Evolutionary conservation across 1,139 yeast species (phyloP).

Genomic region (Candida albicans): DNA sequence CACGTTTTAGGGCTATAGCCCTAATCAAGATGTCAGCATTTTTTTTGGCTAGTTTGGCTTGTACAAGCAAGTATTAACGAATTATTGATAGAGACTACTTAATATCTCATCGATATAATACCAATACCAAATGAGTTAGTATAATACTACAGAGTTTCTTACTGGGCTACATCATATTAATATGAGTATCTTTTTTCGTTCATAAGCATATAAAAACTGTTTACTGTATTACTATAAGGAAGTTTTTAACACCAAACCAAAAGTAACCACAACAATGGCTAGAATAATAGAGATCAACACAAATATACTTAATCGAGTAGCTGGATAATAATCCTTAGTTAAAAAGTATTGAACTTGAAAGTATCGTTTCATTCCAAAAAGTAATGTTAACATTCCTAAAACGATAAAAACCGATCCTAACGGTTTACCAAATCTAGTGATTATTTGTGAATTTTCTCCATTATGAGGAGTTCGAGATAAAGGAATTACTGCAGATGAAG

Average conservation of each 20-base stretch:
- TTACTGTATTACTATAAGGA: slow-evolving; percentile 1
- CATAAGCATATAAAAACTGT: background rate
- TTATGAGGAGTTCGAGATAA: slow-evolving; percentile 8
- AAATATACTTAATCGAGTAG: slow-evolving; percentile 27
- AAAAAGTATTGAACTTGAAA: slow-evolving; percentile 36
- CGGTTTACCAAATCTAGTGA: slow-evolving; percentile 34
- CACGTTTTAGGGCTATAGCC: slow-evolving; percentile 8
- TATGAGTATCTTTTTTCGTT: too few species aligned
- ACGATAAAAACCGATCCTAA: slow-evolving; percentile 37
- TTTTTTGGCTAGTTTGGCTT: background rate
- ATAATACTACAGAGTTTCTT: too few species aligned
- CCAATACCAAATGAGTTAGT: too few species aligned
- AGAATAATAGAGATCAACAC: slow-evolving; percentile 21
- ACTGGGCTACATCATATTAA: too few species aligned
- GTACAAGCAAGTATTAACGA: too few species aligned
- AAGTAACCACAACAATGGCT: slow-evolving; percentile 24
- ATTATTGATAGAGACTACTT: too few species aligned
- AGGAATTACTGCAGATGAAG: slow-evolving; percentile 13
- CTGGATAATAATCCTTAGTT: slow-evolving; percentile 30
- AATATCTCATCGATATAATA: too few species aligned
- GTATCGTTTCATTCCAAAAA: slow-evolving; percentile 34
- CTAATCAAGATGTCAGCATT: background rate
- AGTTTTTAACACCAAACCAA: slow-evolving; percentile 22
- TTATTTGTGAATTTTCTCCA: slow-evolving; percentile 8
- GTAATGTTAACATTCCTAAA: slow-evolving; percentile 36